These are phyloP conservation scores for Nymphaea thermarum DNA, from an alignment of 164 flowering plant species.

Conservation along the genomic window DNA sequence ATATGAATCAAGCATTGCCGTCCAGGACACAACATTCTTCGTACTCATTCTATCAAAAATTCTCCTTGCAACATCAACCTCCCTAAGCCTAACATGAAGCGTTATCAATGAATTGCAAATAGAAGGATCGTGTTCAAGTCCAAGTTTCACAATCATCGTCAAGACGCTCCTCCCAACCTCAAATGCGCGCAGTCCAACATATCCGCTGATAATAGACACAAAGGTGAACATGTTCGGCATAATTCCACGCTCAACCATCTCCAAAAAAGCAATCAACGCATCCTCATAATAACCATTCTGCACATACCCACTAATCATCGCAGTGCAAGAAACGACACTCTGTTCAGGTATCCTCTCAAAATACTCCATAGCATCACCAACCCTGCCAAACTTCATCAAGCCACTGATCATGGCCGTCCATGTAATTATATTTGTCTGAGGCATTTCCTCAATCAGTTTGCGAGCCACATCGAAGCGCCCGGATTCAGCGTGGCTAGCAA, in stretches of 20 bases:
- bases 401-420: slow-evolving; percentile 12
- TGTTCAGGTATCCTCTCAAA: slow-evolving; percentile 14
- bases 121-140: slow-evolving; percentile 29
- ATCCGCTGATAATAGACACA: slow-evolving; percentile 30
- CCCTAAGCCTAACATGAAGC: slow-evolving; percentile 31
- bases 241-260: slow-evolving; percentile 23
- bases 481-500: not conserved
- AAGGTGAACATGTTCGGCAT: slow-evolving; percentile 44
- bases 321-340: slow-evolving; percentile 21
- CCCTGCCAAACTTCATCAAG: slow-evolving; percentile 15
- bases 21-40: slow-evolving; percentile 20
- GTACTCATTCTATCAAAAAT: slow-evolving; percentile 34
- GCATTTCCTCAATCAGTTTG: slow-evolving; percentile 25
- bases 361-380: slow-evolving; percentile 16
- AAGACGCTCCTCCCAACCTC: slow-evolving; percentile 29
- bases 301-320: slow-evolving; percentile 39
- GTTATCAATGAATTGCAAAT: slow-evolving; percentile 44
- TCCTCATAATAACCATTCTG: slow-evolving; percentile 28
- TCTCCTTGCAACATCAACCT: slow-evolving; percentile 30
- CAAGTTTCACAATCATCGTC: slow-evolving; percentile 35
- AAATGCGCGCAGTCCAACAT: slow-evolving; percentile 22
- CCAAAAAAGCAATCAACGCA: slow-evolving; percentile 25
- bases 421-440: slow-evolving; percentile 24
- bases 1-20: slow-evolving; percentile 15
- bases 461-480: slow-evolving; percentile 10